These are phyloP conservation scores for Diaporthe sp. DNA, from an alignment of 2,329 filamentous ascomycete species.

Conservation along the genomic window DNA sequence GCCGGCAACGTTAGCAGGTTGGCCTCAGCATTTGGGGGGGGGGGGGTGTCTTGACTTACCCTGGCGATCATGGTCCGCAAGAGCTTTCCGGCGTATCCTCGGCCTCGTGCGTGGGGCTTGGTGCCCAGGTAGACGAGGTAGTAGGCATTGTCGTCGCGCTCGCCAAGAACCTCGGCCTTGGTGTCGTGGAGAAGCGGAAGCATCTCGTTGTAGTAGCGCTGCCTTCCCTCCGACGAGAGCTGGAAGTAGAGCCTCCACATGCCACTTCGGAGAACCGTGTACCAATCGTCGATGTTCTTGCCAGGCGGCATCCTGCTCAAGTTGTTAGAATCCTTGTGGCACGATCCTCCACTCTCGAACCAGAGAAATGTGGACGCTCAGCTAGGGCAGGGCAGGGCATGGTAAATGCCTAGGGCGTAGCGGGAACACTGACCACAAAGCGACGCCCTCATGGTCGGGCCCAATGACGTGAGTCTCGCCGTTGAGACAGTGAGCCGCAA, in stretches of 20 bases:
- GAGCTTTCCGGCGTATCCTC: constrained; percentile 80
- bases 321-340: constrained; percentile 17
- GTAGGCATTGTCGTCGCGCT: constrained; percentile 77
- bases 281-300: constrained; percentile 79
- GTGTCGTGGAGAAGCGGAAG: constrained; percentile 80
- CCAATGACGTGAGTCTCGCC: constrained; percentile 83
- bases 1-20: not conserved
- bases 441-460: constrained; percentile 82
- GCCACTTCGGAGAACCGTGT: constrained; percentile 80
- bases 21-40: not conserved
- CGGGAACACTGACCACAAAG: constrained; percentile 75
- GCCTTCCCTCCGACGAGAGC: constrained; percentile 78
- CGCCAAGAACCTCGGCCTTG: constrained; percentile 78
- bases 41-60: constrained; percentile 57
- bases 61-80: constrained; percentile 77
- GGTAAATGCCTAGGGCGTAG: not conserved
- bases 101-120: constrained; percentile 76
- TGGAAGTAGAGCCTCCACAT: constrained; percentile 84
- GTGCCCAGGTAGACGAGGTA: constrained; percentile 90
- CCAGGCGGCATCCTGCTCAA: constrained; percentile 79
- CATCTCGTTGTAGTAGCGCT: constrained; percentile 84
- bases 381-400: not conserved
- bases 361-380: not conserved
- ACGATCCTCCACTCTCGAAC: not conserved
- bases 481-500: constrained; percentile 80